Evolutionary conservation across 164 flowering plant genomes (phyloP), one percentile per base, ranked within the genome.

Genomic region (Euptelea pleiosperma): DNA sequence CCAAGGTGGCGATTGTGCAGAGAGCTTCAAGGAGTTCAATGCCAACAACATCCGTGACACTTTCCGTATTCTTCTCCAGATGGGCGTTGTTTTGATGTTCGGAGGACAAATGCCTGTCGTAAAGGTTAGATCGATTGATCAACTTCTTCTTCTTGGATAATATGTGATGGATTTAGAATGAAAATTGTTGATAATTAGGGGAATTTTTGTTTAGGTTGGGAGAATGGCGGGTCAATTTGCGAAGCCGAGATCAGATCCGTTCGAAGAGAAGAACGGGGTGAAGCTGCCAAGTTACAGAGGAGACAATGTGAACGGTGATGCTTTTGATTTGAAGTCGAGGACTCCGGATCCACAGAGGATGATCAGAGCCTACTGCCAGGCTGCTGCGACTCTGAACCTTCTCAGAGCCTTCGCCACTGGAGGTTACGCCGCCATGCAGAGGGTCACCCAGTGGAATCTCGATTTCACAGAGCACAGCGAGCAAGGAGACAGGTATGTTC

Each of bases 201-300:
- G 6, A 10, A 10, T 39, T 39, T 28, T 56, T 35, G 45, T 62
- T 18, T 61, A 91, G 96, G 96, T 88, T 45, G 98, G 98, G 30
- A 79, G 98, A 69, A 91, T 91, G 98, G 98, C 98, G 6, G 98
- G 98, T 31, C 98, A 91, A 44, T 91, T 91, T 72, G 98, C 98
- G 6, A 91, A 88, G 73, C 96, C 98, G 9, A 84, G 96, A 67
- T 91, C 98, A 1, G 98, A 86, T 9, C 8, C 68, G 0, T 82
- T 83, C 36, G 98, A 91, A 74, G 94, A 81, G 79, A 86, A 75
- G 74, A 48, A 88, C 47, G 93, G 96, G 0, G 89, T 86, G 72
- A 88, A 86, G 75, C 76, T 91, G 56, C 98, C 98, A 3, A 91
- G 96, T 72, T 91, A 91, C 81, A 79, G 89, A 60, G 98, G 98